A percentile compares a stretch with the other conserved stretches of the same genome.
phyloP scores from a whole-genome alignment of 495 filamentous ascomycete genomes.

The Darksidea phi region DNA sequence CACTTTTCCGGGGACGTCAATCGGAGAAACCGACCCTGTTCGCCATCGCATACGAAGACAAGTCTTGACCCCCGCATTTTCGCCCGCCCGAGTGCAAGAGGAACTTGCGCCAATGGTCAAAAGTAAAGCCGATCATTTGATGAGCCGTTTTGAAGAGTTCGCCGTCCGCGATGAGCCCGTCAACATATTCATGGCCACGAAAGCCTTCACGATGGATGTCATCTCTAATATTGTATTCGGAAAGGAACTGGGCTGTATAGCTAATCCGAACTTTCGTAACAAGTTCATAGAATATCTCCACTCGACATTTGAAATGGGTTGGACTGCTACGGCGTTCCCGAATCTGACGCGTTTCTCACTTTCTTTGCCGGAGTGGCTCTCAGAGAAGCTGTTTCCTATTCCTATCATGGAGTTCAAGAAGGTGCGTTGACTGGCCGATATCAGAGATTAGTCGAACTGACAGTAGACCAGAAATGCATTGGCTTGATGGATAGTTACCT shows the following conservation, averaged over 20 bases:
- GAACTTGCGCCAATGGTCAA: conserved; percentile 4
- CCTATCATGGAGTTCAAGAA: too few relatives aligned
- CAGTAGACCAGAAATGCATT: not conserved
- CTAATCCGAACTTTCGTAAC: not conserved
- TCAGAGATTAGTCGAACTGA: not conserved
- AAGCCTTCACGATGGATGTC: not conserved
- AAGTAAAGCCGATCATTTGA: not conserved
- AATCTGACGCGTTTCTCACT: not conserved
- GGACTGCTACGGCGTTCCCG: not conserved
- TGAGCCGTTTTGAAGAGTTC: not conserved
- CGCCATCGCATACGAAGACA: conserved; percentile 6
- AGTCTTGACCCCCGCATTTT: conserved; percentile 9
- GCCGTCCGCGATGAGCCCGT: not conserved
- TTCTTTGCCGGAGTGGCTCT: not conserved
- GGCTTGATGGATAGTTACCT: not conserved
- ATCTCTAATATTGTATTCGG: not conserved
- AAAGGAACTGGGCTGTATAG: not conserved
- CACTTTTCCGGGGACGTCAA: conserved; percentile 2
- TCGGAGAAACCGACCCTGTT: conserved; percentile 5
- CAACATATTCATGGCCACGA: not conserved
- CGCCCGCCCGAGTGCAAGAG: not conserved
- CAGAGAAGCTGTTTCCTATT: not conserved
- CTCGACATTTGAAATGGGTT: not conserved
- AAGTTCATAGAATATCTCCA: not conserved
- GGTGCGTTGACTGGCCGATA: too few relatives aligned